These are phyloP conservation scores for Xenosphaeropsis pyriputrescens DNA, from an alignment of 2,329 filamentous ascomycete species.

Conservation along the genomic window DNA sequence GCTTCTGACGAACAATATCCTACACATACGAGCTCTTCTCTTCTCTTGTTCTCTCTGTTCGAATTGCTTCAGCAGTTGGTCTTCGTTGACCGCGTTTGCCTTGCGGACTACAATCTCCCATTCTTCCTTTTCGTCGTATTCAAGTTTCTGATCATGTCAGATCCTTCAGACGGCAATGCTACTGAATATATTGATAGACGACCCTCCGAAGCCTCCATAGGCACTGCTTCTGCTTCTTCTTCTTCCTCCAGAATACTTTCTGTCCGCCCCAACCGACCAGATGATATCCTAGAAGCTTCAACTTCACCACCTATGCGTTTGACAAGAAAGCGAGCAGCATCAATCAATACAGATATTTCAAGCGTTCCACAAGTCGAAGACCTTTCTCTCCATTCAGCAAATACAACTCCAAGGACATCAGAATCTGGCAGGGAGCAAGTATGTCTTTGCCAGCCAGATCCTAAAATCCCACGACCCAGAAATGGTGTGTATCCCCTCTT, in stretches of 20 bases:
- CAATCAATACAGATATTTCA: slow-evolving; percentile 13
- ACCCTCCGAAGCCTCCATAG: no score
- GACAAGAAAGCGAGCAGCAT: slow-evolving; percentile 17
- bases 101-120: background rate
- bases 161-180: background rate
- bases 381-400: slow-evolving; percentile 8
- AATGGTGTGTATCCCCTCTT: slow-evolving; percentile 39
- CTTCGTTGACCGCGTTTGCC: background rate
- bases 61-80: no score
- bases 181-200: no score
- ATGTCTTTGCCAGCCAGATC: slow-evolving; percentile 56
- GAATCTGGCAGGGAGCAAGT: slow-evolving; percentile 24
- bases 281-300: slow-evolving; percentile 1
- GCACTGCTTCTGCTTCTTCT: no score
- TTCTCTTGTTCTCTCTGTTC: background rate
- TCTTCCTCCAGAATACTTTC: no score
- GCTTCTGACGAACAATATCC: no score
- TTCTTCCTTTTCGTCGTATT: background rate
- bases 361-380: slow-evolving; percentile 12
- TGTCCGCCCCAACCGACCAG: no score
- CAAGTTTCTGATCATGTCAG: background rate
- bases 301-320: slow-evolving; percentile 14
- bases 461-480: slow-evolving; percentile 55
- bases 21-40: background rate
- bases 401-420: slow-evolving; percentile 7